Conservation (phyloP, 345 rosid species). For the Salix dunnii region DNA sequence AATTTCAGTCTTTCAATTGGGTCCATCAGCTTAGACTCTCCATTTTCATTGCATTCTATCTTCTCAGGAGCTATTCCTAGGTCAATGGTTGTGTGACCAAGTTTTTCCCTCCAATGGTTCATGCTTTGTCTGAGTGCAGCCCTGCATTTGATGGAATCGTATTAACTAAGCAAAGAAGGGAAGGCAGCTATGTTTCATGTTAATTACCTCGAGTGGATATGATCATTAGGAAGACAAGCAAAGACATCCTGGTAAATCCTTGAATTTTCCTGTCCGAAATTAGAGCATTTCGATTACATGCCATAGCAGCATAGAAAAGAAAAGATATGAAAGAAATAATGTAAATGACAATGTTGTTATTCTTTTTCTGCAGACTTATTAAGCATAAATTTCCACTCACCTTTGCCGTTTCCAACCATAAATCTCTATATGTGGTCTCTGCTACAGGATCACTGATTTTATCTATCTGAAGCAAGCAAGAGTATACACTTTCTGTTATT, state of each 20-base stretch:
- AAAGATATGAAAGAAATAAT: neutral
- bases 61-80: slow-evolving; percentile 69
- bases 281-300: neutral
- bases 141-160: slow-evolving; percentile 35
- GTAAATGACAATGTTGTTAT: neutral
- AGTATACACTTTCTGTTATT: neutral
- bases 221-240: slow-evolving; percentile 78
- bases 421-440: slow-evolving; percentile 57
- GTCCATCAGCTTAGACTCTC: slow-evolving; percentile 27
- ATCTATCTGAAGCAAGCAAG: slow-evolving; percentile 38
- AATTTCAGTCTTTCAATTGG: slow-evolving; percentile 50
- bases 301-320: neutral
- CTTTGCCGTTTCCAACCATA: slow-evolving; percentile 77
- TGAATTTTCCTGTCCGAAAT: slow-evolving; percentile 45
- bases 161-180: neutral
- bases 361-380: neutral
- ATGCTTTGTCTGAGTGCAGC: slow-evolving; percentile 57
- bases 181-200: neutral
- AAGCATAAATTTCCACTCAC: slow-evolving; percentile 15
- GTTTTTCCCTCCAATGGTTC: slow-evolving; percentile 57
- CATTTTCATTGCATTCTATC: slow-evolving; percentile 34
- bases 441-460: slow-evolving; percentile 63
- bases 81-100: slow-evolving; percentile 73
- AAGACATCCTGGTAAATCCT: slow-evolving; percentile 69
- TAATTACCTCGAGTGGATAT: slow-evolving; percentile 56